These are phyloP conservation scores for Effrenium voratum DNA, from an alignment of 73 alveolate genomes.

Conservation along the genomic window DNA sequence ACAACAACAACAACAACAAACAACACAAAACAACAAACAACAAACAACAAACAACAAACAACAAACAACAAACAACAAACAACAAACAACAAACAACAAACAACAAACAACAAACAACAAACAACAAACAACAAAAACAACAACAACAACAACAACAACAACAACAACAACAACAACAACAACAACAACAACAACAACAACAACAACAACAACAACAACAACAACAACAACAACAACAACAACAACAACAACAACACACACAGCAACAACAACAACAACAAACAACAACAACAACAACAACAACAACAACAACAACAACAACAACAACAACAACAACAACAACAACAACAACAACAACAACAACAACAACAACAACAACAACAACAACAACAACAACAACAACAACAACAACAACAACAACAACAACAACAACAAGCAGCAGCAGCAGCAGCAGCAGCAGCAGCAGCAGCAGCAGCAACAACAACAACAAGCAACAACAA, in stretches of 20 bases:
- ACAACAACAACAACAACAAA: neutral
- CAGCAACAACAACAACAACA: neutral
- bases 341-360: neutral
- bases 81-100: neutral
- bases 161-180: neutral
- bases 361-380: neutral
- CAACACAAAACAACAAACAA: neutral
- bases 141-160: neutral
- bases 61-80: neutral
- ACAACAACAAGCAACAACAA: neutral
- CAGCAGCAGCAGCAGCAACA: neutral
- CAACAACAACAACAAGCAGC: neutral
- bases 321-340: neutral
- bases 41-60: neutral
- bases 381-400: neutral
- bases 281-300: neutral
- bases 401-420: neutral
- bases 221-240: neutral
- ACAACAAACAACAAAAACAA: neutral
- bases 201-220: neutral
- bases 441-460: neutral
- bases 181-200: neutral
- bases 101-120: neutral
- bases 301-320: neutral
- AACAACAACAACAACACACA: neutral